Evolutionary conservation across 2,329 filamentous ascomycete species (phyloP).

Genomic region (Gaeumannomyces sp.): DNA sequence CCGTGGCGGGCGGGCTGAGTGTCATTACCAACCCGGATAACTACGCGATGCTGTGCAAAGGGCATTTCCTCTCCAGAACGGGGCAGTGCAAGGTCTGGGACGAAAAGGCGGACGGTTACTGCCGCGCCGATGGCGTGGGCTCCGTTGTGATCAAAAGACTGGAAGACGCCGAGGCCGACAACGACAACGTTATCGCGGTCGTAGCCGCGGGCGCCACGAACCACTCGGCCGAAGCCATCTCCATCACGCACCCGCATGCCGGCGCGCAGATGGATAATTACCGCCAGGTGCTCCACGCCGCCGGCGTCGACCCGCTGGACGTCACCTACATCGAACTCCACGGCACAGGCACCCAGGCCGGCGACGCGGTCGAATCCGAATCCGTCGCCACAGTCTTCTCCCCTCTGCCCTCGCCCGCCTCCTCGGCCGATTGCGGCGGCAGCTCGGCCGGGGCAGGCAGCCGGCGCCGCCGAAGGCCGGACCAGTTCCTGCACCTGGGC

Average conservation of each 20-base stretch:
- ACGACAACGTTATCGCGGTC: slow-evolving; percentile 47
- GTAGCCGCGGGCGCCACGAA: slow-evolving; percentile 56
- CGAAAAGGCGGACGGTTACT: slow-evolving; percentile 53
- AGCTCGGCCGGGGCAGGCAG: no score
- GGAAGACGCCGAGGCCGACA: slow-evolving; percentile 37
- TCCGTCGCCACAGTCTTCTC: slow-evolving; percentile 38
- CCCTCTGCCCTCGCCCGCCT: slow-evolving; percentile 15
- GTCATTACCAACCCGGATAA: slow-evolving; percentile 61
- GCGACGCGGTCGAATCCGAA: slow-evolving; percentile 56
- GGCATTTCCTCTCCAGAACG: slow-evolving; percentile 55
- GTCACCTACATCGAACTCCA: slow-evolving; percentile 64
- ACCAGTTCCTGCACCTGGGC: slow-evolving; percentile 36
- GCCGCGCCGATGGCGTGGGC: slow-evolving; percentile 33
- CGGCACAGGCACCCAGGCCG: slow-evolving; percentile 61
- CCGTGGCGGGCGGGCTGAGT: slow-evolving; percentile 59
- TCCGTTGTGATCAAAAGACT: slow-evolving; percentile 40
- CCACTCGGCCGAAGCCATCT: slow-evolving; percentile 56
- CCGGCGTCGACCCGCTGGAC: slow-evolving; percentile 51
- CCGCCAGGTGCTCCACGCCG: slow-evolving; percentile 47
- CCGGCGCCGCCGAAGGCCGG: slow-evolving; percentile 14
- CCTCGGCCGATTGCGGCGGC: no score
- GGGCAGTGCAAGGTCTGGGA: slow-evolving; percentile 51
- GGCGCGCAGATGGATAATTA: slow-evolving; percentile 51
- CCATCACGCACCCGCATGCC: slow-evolving; percentile 57
- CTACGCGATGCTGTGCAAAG: slow-evolving; percentile 55